Evolutionary conservation across 345 rosid species (phyloP), one percentile per base, ranked within the genome.

Genomic region (Xanthoceras sorbifolium): DNA sequence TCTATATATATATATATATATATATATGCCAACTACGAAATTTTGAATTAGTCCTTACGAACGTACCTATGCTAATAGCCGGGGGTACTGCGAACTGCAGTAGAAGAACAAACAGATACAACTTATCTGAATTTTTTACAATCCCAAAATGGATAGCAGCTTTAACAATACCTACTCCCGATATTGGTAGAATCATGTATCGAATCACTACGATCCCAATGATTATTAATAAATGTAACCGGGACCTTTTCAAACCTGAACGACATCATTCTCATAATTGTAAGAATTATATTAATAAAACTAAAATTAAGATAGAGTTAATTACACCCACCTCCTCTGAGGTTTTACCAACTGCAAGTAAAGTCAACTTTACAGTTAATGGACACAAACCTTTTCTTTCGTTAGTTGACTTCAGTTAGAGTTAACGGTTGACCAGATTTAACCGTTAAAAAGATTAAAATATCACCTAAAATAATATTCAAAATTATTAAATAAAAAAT

Each of bases 11-110:
- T 18, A n/a, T 38, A n/a, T n/a, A 6, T 18, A 4, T 54, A n/a
- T 7, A n/a, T 18, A 18, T 18, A n/a, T 38, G 42, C 42, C 42
- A 54, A 3, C 26, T 25, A 20, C n/a, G 18, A 46, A 14, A 46
- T 12, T 46, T 3, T 46, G 52, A 11, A 46, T 4, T 12, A 46
- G 15, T 54, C 17, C 17, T 4, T 4, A 42, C 10, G 10, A 26
- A 12, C 44, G 4, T 77, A 87, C 90, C 85, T 54, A 85, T 72
- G 75, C 61, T 82, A 81, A 85, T 80, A 1, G 92, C 92, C 0
- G 91, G 91, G 31, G 91, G 91, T 22, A 88, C 79, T n/a, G 90
- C 78, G 74, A 71, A 88, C 31, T 86, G 88, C 36, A 86, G 85
- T 31, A 83, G 78, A 25, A 86, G 87, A 22, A 85, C 76, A 69